Base-by-base conservation (phyloP, 495 filamentous ascomycete species). In the Tuber borchii region DNA sequence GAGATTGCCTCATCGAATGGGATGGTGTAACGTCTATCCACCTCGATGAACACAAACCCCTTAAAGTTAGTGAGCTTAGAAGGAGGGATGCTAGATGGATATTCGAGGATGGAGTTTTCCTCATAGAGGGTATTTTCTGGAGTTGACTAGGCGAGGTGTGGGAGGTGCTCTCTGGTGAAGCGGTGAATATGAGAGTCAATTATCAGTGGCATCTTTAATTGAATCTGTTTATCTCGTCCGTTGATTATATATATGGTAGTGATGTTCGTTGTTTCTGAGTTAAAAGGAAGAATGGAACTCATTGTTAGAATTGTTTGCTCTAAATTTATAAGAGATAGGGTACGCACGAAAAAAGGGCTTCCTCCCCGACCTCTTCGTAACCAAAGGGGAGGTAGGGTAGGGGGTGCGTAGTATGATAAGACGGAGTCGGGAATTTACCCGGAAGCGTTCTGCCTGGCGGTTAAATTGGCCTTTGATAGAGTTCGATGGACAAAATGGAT, bases 121-220 rank as follows among this genome's bases (percentile, higher is more conserved):
- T 84, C 83, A 61, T 87, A 85, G 7, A 96, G 86, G 3, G 89
- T 88, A 75, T 85, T 82, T 40, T 85, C 84, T 1, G 89, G 85
- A 77, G 87, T 87, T 73, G 77, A 80, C 93, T 92, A 97, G 72
- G 88, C 84, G 72, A 94, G 86, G 42, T 88, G 87, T 70, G 85
- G 79, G 56, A 91, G 83, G 76, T 93, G 91, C 42, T 88, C 87
- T 69, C 84, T 81, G 76, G 91, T 91, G 85, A 88, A 95, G 82
- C 97, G 90, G 85, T 97, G 94, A 84, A 97, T 90, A 86, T 97
- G 94, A 14, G 93, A 91, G 85, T 97, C 93, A 79, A 97, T 88
- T 72, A 94, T 78, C 31, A 56, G 37, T 37, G 48, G n/a, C 10
- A 34, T 71, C 51, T 20, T 45, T 22, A 31, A 37, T 31, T 48